These are phyloP conservation scores for Chlamydomonas reinhardtii DNA, from an alignment of 163 green algal species.

Conservation along the genomic window DNA sequence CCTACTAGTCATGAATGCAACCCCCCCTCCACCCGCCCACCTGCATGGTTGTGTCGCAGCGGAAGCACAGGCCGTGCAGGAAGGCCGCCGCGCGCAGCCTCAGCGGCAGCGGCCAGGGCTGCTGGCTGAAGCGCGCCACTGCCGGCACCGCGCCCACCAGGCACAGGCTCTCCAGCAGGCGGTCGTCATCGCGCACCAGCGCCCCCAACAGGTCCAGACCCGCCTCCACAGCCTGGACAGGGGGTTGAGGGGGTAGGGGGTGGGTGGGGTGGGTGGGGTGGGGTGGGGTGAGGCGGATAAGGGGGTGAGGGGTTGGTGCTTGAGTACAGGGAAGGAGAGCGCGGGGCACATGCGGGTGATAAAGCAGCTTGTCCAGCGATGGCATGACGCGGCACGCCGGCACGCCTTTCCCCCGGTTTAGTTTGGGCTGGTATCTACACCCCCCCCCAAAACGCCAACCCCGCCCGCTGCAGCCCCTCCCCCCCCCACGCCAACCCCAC, in stretches of 20 bases:
- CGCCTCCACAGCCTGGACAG: conserved; percentile 59
- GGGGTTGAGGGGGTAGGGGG: neutral
- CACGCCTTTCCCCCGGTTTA: too few relatives aligned
- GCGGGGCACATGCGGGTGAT: too few relatives aligned
- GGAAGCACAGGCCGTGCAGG: conserved; percentile 69
- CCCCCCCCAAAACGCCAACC: too few relatives aligned
- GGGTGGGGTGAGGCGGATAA: neutral
- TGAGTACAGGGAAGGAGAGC: too few relatives aligned
- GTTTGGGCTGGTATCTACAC: too few relatives aligned
- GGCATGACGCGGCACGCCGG: too few relatives aligned
- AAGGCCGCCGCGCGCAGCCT: conserved; percentile 72
- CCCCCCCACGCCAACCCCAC: too few relatives aligned
- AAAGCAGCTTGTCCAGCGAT: too few relatives aligned
- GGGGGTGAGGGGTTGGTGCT: too few relatives aligned
- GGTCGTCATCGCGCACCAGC: conserved; percentile 56
- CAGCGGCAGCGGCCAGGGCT: conserved; percentile 54
- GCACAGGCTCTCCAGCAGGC: conserved; percentile 70
- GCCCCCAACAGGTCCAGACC: conserved; percentile 70
- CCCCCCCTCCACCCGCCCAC: neutral
- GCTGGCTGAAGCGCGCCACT: conserved; percentile 59
- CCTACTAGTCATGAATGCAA: too few relatives aligned
- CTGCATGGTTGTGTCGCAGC: conserved; percentile 61
- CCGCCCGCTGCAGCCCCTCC: too few relatives aligned
- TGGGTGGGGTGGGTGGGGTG: neutral
- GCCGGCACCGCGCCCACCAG: conserved; percentile 77